phyloP scores from a whole-genome alignment of 2,329 filamentous ascomycete genomes.

The Trichoderma sp. region DNA sequence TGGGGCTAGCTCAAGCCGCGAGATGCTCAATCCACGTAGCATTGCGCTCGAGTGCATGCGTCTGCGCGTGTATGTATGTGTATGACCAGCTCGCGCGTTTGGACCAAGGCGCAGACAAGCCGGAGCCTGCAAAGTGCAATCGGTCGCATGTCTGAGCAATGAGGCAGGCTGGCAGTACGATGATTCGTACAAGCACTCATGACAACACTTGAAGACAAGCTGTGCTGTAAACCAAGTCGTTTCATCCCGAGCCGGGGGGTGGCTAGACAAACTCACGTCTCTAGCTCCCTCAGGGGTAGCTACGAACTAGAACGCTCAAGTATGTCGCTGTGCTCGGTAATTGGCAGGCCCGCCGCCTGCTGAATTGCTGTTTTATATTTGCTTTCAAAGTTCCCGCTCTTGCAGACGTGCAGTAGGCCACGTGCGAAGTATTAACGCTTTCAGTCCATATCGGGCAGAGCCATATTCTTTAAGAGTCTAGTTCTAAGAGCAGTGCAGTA shows the following conservation, averaged over 20 bases:
- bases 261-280: slow-evolving; percentile 14
- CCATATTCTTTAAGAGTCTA: background rate
- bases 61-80: background rate
- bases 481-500: background rate
- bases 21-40: slow-evolving; percentile 16
- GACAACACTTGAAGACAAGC: background rate
- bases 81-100: slow-evolving; percentile 1
- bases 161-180: background rate
- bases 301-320: slow-evolving; percentile 14
- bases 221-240: slow-evolving; percentile 3
- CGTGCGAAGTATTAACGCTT: background rate
- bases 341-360: slow-evolving; percentile 14
- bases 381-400: background rate
- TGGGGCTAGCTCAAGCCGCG: slow-evolving; percentile 15
- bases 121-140: background rate
- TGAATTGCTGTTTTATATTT: slow-evolving; percentile 12
- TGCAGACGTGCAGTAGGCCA: background rate
- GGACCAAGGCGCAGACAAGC: background rate
- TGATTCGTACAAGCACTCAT: background rate
- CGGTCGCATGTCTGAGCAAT: background rate
- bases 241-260: slow-evolving; percentile 20
- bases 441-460: background rate
- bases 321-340: slow-evolving; percentile 18
- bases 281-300: slow-evolving; percentile 16
- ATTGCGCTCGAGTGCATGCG: background rate